phyloP scores from a whole-genome alignment of 495 filamentous ascomycete species.

The Penicillium riverlandense region DNA sequence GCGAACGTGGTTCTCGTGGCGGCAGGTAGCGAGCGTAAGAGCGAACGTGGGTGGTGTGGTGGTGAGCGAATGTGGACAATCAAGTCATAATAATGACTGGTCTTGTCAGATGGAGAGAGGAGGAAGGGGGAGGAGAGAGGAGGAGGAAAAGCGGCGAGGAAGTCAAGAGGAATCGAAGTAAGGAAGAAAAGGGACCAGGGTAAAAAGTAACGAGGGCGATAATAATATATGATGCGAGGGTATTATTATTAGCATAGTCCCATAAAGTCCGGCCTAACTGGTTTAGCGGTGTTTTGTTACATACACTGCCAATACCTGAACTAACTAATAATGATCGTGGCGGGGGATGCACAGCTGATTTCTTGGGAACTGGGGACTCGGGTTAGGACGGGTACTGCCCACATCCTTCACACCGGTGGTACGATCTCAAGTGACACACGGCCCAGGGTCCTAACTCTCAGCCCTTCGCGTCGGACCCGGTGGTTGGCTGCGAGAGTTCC shows the following conservation, averaged over 20 bases:
- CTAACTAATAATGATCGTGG: slow-evolving; percentile 23
- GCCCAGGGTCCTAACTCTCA: not conserved
- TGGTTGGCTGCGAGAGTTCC: not conserved
- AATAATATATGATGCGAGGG: not conserved
- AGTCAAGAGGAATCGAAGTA: slow-evolving; percentile 11
- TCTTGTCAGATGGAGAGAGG: slow-evolving; percentile 7
- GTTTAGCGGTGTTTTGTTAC: slow-evolving; percentile 9
- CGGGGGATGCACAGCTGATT: slow-evolving; percentile 23
- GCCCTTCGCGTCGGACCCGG: not conserved
- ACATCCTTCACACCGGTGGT: not conserved
- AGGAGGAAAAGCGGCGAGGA: slow-evolving; percentile 11
- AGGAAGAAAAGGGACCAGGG: slow-evolving; percentile 17
- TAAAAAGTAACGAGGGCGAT: slow-evolving; percentile 18
- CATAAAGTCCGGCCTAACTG: not conserved
- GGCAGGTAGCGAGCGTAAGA: slow-evolving; percentile 41
- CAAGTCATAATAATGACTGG: slow-evolving; percentile 27
- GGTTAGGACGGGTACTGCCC: slow-evolving; percentile 5
- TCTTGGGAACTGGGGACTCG: slow-evolving; percentile 10
- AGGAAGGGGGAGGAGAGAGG: slow-evolving; percentile 6
- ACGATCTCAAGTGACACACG: slow-evolving; percentile 4
- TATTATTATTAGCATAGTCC: not conserved
- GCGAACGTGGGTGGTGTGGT: slow-evolving; percentile 22
- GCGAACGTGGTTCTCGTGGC: slow-evolving; percentile 39
- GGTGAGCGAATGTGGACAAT: slow-evolving; percentile 33
- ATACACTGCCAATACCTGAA: not conserved